phyloP scores from a whole-genome alignment of 129 eudicot species.

The Artemisia argyi region DNA sequence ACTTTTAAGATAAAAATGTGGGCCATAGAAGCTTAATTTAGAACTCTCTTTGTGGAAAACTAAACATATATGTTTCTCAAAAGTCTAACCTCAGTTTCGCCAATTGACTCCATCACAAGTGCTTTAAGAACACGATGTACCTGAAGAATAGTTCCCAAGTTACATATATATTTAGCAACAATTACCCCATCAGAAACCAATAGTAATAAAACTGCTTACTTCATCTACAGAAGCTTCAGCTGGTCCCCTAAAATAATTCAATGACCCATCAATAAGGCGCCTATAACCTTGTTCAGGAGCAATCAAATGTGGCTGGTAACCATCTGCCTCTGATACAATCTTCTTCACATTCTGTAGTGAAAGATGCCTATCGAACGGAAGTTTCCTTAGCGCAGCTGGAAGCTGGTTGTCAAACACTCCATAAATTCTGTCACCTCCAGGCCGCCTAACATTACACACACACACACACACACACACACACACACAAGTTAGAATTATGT shows the following conservation, averaged over 20 bases:
- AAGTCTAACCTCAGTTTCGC: slow-evolving; percentile 57
- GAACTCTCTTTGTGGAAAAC: too few species aligned
- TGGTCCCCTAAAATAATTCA: slow-evolving; percentile 56
- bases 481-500: not conserved
- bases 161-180: not conserved
- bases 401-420: slow-evolving; percentile 67
- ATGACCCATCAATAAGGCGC: slow-evolving; percentile 55
- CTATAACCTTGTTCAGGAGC: slow-evolving; percentile 72
- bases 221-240: slow-evolving; percentile 75
- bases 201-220: slow-evolving; percentile 26
- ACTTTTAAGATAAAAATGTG: not conserved
- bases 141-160: not conserved
- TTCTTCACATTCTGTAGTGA: slow-evolving; percentile 57
- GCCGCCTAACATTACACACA: slow-evolving; percentile 37
- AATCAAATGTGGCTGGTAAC: slow-evolving; percentile 64
- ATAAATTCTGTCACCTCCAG: slow-evolving; percentile 69
- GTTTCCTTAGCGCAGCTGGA: slow-evolving; percentile 55
- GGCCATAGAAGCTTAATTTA: not conserved
- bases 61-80: not conserved
- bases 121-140: slow-evolving; percentile 43
- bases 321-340: slow-evolving; percentile 64
- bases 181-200: not conserved
- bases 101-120: slow-evolving; percentile 58
- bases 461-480: not conserved
- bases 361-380: slow-evolving; percentile 63